Evolutionary conservation across 2,329 filamentous ascomycete genomes (phyloP), one percentile per base, ranked within the genome.

Genomic region (Clonostachys byssicola): DNA sequence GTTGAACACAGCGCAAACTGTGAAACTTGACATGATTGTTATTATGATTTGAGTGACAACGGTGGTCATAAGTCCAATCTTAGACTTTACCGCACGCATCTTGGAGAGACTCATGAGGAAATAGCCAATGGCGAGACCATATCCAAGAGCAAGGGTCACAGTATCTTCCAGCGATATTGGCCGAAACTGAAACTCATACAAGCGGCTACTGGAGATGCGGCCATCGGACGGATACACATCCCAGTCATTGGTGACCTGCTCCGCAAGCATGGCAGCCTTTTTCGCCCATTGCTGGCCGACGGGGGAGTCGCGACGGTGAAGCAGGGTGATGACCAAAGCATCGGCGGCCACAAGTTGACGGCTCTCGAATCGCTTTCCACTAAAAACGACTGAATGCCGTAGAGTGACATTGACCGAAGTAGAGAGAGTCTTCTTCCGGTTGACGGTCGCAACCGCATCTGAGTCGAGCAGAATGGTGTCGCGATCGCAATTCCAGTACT

Each of bases 141-240:
- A 92, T 2, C 85, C 86, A 9, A 83, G 60, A 3, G 77, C 76
- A 16, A 92, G 71, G 38, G 85, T 70, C 20, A 83, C 57, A 44
- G 82, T 79, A 60, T 92, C 88, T 49, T 77, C 72, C 14, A 75
- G 63, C 13, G 86, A 89, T 56, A 92, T 81, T 8, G 88, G 88
- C 33, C 81, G 82, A 59, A 90, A 90, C 50, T 86, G 85, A 59
- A 92, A 92, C 62, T 92, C 85, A 60, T 89, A 91, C 2, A 90
- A 72, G 47, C 83, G 80, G 54, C 77, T 85, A 23, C 68, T 65
- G 20, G 67, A 67, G 34, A 77, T 72, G 17, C 66, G 67, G 9
- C 80, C 83, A 52, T 83, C 73, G 2, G 71, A 58, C 3, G 85
- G 83, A 55, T 88, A 88, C 3, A 89, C 70, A 16, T 78, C 76